Base-by-base conservation (phyloP, 257 asterid species). In the Penstemon davidsonii region DNA sequence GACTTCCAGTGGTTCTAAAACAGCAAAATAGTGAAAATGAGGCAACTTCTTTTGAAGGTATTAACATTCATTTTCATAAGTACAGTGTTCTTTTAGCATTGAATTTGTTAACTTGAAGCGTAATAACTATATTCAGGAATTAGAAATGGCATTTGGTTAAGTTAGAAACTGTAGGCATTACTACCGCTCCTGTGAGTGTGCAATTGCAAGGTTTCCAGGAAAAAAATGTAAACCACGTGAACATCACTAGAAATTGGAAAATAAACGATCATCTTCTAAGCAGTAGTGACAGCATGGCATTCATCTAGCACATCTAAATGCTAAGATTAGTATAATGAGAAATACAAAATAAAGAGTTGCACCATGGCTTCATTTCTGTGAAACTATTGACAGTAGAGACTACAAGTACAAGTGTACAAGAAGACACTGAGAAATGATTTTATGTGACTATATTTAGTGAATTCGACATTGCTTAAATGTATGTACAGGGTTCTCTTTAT, bases 251-350 rank as follows among this genome's bases (percentile, higher is more conserved):
- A 15, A 15, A 15, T 15, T 15, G 18, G 18, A 15, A 15, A 15
- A 15, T 15, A 15, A 25, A 25, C 33, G 33, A 25, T 25, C 33
- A 25, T 25, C 33, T 25, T 25, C 45, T 8, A 52, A 52, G 62
- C 52, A n/a, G 13, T 39, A 13, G 51, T 63, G 68, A 44, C 7
- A 33, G 37, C 4, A 25, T 44, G 13, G 44, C 5, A 55, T 66
- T 11, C 43, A 55, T 44, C 73, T 58, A 56, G 50, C 51, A 68
- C 33, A 46, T 37, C 40, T 13, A 9, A 68, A 33, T n/a, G 47
- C 33, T 1, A 25, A 25, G 33, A 25, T 25, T 25, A 25, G 2
- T 25, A 25, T 25, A 25, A 25, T 25, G 33, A 25, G 33, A 25
- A 25, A 25, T 2, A 25, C 33, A 25, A 25, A 25, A 25, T 25